Evolutionary conservation across 225 moss, liverwort and hornwort genomes (phyloP).

Genomic region (Pleurozium schreberi): DNA sequence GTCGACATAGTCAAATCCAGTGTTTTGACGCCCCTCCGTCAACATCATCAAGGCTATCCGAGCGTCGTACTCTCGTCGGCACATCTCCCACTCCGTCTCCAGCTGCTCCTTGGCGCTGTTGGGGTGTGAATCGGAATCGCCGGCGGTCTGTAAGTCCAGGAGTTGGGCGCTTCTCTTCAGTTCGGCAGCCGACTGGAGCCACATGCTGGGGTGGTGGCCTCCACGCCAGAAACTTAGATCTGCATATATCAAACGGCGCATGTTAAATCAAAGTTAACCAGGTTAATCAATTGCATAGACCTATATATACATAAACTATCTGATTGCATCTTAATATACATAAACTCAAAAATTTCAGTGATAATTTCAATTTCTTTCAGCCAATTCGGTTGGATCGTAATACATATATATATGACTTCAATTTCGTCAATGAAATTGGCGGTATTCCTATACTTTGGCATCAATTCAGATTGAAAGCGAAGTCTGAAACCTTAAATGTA

Average conservation of each 20-base stretch:
- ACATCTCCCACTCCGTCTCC: constrained; percentile 36
- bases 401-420: background rate
- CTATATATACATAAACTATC: too few species aligned
- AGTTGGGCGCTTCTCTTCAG: background rate
- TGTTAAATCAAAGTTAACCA: background rate
- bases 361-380: background rate
- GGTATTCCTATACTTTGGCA: background rate
- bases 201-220: background rate
- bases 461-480: background rate
- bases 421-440: too few species aligned
- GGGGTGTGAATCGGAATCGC: background rate
- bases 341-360: too few species aligned
- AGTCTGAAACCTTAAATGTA: background rate
- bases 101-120: constrained; percentile 5
- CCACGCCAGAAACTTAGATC: constrained; percentile 32
- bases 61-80: constrained; percentile 27
- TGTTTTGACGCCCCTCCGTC: background rate
- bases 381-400: background rate
- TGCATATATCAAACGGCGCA: background rate
- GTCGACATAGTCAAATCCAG: constrained; percentile 39
- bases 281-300: background rate
- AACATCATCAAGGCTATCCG: constrained; percentile 39
- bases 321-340: background rate
- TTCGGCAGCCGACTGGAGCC: constrained; percentile 14
- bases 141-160: background rate